Evolutionary conservation across 495 filamentous ascomycete species (phyloP).

Genomic region (Sporormia fimetaria): DNA sequence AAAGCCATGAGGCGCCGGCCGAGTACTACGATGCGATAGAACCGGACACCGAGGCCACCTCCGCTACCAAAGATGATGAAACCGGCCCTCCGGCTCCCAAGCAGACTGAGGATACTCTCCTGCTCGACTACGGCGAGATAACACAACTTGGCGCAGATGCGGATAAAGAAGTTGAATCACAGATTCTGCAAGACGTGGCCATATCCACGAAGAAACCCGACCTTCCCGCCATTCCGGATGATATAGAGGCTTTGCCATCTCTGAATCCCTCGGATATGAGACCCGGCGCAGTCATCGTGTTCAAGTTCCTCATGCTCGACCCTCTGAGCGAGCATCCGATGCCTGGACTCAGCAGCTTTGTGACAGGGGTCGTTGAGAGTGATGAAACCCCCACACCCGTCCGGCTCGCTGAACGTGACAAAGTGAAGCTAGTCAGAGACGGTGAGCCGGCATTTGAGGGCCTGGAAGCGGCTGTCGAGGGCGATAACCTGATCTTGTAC

Average conservation of each 20-base stretch:
- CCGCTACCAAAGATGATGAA: too few relatives aligned
- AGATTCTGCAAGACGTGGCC: conserved; percentile 20
- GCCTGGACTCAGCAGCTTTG: conserved; percentile 55
- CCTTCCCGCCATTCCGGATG: conserved; percentile 50
- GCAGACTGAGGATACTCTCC: conserved; percentile 31
- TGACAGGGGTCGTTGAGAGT: conserved; percentile 51
- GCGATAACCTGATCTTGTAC: too few relatives aligned
- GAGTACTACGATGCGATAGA: too few relatives aligned
- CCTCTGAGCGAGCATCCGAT: conserved; percentile 53
- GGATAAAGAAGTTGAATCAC: conserved; percentile 22
- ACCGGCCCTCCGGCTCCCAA: too few relatives aligned
- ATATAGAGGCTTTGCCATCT: conserved; percentile 44
- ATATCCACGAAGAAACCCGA: conserved; percentile 22
- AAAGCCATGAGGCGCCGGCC: too few relatives aligned
- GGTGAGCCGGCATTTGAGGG: too few relatives aligned
- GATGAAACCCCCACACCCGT: neutral
- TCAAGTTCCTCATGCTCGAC: conserved; percentile 51
- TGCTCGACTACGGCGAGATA: conserved; percentile 32
- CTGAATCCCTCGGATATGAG: conserved; percentile 44
- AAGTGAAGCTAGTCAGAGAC: too few relatives aligned
- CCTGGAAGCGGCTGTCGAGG: too few relatives aligned
- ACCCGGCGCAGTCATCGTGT: conserved; percentile 62
- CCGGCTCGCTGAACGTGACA: conserved; percentile 56
- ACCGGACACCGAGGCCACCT: too few relatives aligned
- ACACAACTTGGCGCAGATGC: conserved; percentile 29